A percentile compares a stretch with the other conserved stretches of the same genome.
These are phyloP conservation scores for Fusarium azukiicola DNA, from an alignment of 2,329 filamentous ascomycete species.

Conservation along the genomic window DNA sequence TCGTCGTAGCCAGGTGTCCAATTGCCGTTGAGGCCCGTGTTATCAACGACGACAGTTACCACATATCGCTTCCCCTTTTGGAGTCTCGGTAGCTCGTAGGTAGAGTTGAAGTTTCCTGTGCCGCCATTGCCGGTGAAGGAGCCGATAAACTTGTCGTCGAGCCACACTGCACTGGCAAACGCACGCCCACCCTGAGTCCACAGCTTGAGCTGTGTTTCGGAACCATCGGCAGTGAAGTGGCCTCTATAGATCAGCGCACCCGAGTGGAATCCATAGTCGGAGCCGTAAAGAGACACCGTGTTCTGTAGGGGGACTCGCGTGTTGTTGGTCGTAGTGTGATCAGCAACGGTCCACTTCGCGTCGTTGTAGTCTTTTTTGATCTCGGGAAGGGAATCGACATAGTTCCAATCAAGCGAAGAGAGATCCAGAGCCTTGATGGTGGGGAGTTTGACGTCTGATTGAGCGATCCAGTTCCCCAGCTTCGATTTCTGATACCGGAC, in stretches of 20 bases:
- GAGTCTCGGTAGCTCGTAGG: slow-evolving; percentile 77
- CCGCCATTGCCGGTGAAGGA: slow-evolving; percentile 80
- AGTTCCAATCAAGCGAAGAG: slow-evolving; percentile 82
- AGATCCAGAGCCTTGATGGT: slow-evolving; percentile 75
- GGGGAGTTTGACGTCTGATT: slow-evolving; percentile 76
- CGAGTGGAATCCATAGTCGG: slow-evolving; percentile 87
- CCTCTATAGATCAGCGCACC: slow-evolving; percentile 86
- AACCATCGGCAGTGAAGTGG: slow-evolving; percentile 82
- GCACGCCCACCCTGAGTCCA: slow-evolving; percentile 83
- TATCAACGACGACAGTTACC: slow-evolving; percentile 86
- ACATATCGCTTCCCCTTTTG: slow-evolving; percentile 74
- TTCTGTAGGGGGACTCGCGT: slow-evolving; percentile 77
- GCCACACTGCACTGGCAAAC: slow-evolving; percentile 84
- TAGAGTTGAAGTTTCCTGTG: slow-evolving; percentile 73
- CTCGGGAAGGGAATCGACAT: slow-evolving; percentile 86
- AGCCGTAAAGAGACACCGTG: slow-evolving; percentile 83
- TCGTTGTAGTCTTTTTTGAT: slow-evolving; percentile 83
- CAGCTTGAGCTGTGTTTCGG: slow-evolving; percentile 77
- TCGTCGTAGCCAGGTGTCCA: slow-evolving; percentile 78
- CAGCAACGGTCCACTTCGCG: slow-evolving; percentile 81
- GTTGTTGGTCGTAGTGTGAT: slow-evolving; percentile 80
- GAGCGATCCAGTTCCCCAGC: slow-evolving; percentile 71
- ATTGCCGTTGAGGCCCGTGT: slow-evolving; percentile 86
- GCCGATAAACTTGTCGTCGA: slow-evolving; percentile 82
- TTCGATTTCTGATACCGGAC: slow-evolving; percentile 61